Percentiles rank a stretch among this genome's conserved stretches.
These are phyloP conservation scores for Astragalus glycyphyllos DNA, from an alignment of 306 rosid genomes.

Conservation along the genomic window DNA sequence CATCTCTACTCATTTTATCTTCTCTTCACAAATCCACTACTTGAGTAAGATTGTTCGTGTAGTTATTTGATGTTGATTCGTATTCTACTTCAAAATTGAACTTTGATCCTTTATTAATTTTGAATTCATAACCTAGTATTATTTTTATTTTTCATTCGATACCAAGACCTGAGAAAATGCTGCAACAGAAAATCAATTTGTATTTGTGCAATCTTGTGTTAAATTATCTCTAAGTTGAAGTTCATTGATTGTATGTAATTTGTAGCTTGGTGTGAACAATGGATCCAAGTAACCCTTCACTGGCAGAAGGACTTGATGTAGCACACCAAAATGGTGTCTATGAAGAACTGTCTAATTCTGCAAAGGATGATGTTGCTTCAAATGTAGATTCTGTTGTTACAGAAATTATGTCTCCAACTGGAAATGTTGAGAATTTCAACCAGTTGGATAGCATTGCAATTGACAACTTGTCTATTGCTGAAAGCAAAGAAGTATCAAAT, in stretches of 20 bases:
- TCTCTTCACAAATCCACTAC: not conserved
- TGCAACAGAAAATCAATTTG: constrained; percentile 3
- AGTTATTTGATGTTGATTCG: constrained; percentile 14
- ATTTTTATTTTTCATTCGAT: constrained; percentile 26
- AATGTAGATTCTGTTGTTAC: constrained; percentile 43
- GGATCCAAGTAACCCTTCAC: constrained; percentile 62
- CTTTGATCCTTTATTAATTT: constrained; percentile 28
- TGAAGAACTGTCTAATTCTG: constrained; percentile 42
- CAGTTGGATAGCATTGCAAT: constrained; percentile 50
- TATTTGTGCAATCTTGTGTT: not conserved
- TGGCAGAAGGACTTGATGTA: constrained; percentile 56
- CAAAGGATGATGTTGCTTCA: constrained; percentile 47
- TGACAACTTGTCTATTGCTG: constrained; percentile 49
- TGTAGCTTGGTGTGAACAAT: constrained; percentile 62
- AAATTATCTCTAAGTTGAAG: not conserved
- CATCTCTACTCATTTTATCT: constrained; percentile 32
- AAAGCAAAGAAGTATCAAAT: constrained; percentile 56
- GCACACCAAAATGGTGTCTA: constrained; percentile 68
- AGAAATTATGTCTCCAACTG: constrained; percentile 53
- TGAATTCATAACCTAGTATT: constrained; percentile 36
- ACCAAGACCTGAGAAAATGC: constrained; percentile 40
- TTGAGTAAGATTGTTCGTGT: constrained; percentile 17
- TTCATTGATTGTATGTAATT: constrained; percentile 32
- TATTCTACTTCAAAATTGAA: constrained; percentile 7
- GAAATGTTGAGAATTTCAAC: constrained; percentile 47